Percentiles rank a stretch among this genome's conserved stretches.
Evolutionary conservation across 208 protist species (phyloP).

Genomic region (Trypanosoma platydactyli): DNA sequence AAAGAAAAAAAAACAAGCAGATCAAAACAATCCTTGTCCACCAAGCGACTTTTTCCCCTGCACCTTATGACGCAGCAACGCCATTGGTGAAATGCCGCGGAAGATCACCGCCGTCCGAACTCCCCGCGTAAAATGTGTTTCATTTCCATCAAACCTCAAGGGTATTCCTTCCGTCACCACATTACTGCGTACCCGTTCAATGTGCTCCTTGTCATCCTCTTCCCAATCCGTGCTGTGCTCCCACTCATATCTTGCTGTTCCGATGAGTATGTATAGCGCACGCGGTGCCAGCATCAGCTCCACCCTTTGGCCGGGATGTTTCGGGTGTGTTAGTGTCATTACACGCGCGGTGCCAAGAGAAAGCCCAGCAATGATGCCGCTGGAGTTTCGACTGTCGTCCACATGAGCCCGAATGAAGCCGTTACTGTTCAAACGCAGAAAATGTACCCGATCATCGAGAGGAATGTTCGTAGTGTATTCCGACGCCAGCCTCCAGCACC

Average conservation of each 20-base stretch:
- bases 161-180: conserved; percentile 59
- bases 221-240: conserved; percentile 84
- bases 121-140: conserved; percentile 46
- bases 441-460: conserved; percentile 84
- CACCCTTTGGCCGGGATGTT: conserved; percentile 56
- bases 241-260: conserved; percentile 81
- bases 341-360: conserved; percentile 67
- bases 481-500: conserved; percentile 42
- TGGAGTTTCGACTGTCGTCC: conserved; percentile 83
- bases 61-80: conserved; percentile 50
- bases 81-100: conserved; percentile 77
- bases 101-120: conserved; percentile 82
- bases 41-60: background rate
- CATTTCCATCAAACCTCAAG: conserved; percentile 60
- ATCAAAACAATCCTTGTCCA: no score
- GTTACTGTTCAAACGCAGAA: conserved; percentile 68
- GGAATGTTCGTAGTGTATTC: conserved; percentile 65
- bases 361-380: conserved; percentile 74
- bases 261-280: conserved; percentile 68
- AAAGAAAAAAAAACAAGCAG: no score
- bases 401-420: conserved; percentile 83
- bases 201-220: conserved; percentile 75
- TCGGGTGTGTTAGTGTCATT: conserved; percentile 82
- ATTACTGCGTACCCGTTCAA: conserved; percentile 52
- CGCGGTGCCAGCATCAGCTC: conserved; percentile 81